Evolutionary conservation across 805 yeast genomes (phyloP), one percentile per base, ranked within the genome.

Genomic region (Kuraishia capsulata): DNA sequence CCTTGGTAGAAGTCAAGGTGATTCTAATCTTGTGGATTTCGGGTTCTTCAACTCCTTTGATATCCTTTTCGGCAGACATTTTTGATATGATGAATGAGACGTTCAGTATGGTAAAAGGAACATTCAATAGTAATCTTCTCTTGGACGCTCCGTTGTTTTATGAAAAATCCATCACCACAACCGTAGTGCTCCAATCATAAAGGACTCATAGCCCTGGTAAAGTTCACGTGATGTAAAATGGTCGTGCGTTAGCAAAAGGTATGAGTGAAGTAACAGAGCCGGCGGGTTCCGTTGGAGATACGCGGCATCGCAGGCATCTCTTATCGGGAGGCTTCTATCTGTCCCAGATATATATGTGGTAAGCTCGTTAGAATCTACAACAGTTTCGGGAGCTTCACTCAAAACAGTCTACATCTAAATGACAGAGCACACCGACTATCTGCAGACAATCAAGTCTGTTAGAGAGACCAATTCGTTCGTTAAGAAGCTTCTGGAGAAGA

Each of bases 1-100:
- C 96, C 78, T 90, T 88, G 79, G 96, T 87, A 58, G 98, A 92
- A 67, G 95, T 88, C 78, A 92, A 79, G 67, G 97, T 88, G 74
- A 92, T 89, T 82, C 97, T 89, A 77, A 92, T 89, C 84, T 89
- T 90, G 81, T 82, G 86, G 78, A 85, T 73, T 66, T 77, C 79
- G 65, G 77, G 79, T 67, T 78, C 82, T 64, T 75, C 80, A 69
- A 76, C 87, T 69, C 80, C 86, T 60, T 69, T 76, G 69, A 77
- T 87, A 69, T 86, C 86, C 69, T 84, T 92, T 69, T 80, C 76
- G 69, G 81, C 84, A 70, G 89, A 79, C 92, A 84, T 84, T 58
- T 53, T 67, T 52, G 34, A 30, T 37, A 30, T 24, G 18, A 45
- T 45, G 38, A 41, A 35, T 48, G 61, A 59, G 66, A 61, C 65